Percentiles rank a stretch among this genome's conserved stretches.
Conservation (phyloP, 1,284 basidiomycete species). For the Phellinidium pouzarii region DNA sequence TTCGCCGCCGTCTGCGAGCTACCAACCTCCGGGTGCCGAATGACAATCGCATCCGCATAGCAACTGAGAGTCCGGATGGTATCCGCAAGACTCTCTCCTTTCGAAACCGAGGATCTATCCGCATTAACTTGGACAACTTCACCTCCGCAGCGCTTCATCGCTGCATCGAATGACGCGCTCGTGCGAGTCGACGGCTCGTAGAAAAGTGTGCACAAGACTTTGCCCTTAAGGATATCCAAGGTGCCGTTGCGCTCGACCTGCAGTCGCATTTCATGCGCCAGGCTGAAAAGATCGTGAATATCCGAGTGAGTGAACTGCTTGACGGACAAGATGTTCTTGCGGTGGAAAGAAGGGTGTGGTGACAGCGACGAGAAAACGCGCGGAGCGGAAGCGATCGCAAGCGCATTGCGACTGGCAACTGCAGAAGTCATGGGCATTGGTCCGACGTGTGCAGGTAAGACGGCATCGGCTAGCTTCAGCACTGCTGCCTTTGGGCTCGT, state of each 20-base stretch:
- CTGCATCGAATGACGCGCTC: constrained; percentile 95
- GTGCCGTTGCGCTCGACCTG: constrained; percentile 91
- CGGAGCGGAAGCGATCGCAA: constrained; percentile 22
- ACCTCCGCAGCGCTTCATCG: constrained; percentile 97
- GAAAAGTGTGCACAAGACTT: constrained; percentile 92
- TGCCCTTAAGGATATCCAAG: constrained; percentile 87
- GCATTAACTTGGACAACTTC: constrained; percentile 84
- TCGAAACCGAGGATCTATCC: constrained; percentile 83
- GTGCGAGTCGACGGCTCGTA: constrained; percentile 98
- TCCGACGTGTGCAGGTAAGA: constrained; percentile 22
- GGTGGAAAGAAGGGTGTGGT: constrained; percentile 68
- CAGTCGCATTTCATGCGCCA: constrained; percentile 95
- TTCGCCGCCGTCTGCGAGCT: constrained; percentile 89
- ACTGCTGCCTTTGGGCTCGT: constrained; percentile 17
- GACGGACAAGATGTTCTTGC: constrained; percentile 90
- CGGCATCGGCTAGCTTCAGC: constrained; percentile 11
- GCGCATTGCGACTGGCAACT: constrained; percentile 23
- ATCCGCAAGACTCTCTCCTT: constrained; percentile 93
- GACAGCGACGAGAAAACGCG: constrained; percentile 26
- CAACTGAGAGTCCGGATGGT: constrained; percentile 94
- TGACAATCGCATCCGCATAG: constrained; percentile 92
- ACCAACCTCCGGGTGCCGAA: constrained; percentile 92
- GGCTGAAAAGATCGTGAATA: constrained; percentile 88
- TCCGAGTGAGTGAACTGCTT: constrained; percentile 92
- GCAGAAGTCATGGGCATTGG: constrained; percentile 28